Base-by-base conservation (phyloP, 345 rosid species). In the Eucalyptus polybractea region DNA sequence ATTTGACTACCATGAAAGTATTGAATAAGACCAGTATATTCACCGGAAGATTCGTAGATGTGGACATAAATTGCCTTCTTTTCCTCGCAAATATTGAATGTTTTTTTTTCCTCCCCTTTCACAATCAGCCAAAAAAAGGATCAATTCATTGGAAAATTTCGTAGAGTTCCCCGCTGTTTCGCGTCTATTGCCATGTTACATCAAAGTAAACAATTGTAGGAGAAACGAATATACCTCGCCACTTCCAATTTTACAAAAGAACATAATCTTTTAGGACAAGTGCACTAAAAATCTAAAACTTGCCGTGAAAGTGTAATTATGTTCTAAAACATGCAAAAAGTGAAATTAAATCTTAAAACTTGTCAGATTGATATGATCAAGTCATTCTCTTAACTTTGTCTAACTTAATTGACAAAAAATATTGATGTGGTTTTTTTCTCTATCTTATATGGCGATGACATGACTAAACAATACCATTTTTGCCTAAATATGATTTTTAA, bases 291-390 rank as follows among this genome's bases (percentile, higher is more conserved):
- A 9, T 22, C 10, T 56, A 56, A 56, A 8, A 56, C 27, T 56
- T 56, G 3, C 0, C 1, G 0, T 22, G 6, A 56, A 56, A 56
- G 12, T 56, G 3, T 0, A 56, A 56, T 56, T 56, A 22, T 2
- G 1, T 56, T 27, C 6, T 4, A 56, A 56, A 22, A 10, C 1
- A 21, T 56, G 5, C 58, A 54, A 21, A 54, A 54, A 21, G 10
- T 54, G 5, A 0, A 54, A 54, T 54, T 4, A 21, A 24, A 56
- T 56, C 10, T 10, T 56, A 22, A 56, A 56, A 24, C 62, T 24
- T 56, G 0, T 56, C 1, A 24, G 12, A 56, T 56, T 9, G 12
- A 8, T 22, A 24, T 56, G 24, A 56, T 56, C 6, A 0, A 56
- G 12, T 56, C 6, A 56, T 56, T 56, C 3, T 9, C 3, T 56